Conservation (phyloP, 257 asterid genomes). For the Nicotiana undulata region DNA sequence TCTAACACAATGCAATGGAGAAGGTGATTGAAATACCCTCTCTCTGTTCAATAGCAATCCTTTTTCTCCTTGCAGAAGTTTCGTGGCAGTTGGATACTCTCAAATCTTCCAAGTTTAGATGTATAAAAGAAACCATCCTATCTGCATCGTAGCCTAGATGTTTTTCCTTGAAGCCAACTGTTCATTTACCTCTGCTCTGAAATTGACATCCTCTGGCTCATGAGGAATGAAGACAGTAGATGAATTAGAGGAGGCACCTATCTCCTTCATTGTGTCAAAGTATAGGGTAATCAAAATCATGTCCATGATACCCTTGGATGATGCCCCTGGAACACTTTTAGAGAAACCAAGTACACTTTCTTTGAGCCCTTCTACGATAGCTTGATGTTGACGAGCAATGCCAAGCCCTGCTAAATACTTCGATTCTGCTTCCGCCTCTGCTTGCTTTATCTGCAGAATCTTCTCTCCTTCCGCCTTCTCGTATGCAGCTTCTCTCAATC, state of each 20-base stretch:
- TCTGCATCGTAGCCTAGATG: background rate
- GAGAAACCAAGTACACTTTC: constrained; percentile 20
- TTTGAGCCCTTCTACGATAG: constrained; percentile 22
- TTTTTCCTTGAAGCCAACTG: constrained; percentile 12
- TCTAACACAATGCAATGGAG: no score
- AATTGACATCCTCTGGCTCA: constrained; percentile 10
- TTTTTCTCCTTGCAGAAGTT: background rate
- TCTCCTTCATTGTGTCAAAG: constrained; percentile 26
- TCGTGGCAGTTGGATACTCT: background rate
- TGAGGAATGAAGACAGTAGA: constrained; percentile 22
- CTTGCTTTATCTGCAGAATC: constrained; percentile 21
- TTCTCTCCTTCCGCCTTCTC: constrained; percentile 29
- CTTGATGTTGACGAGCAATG: constrained; percentile 25
- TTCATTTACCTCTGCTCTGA: constrained; percentile 14
- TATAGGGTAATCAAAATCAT: constrained; percentile 27
- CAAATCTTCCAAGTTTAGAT: background rate
- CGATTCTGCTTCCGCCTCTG: constrained; percentile 26
- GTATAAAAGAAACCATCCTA: background rate
- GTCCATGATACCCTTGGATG: constrained; percentile 23
- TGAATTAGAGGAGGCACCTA: constrained; percentile 20
- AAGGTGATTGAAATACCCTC: no score
- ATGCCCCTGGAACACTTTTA: constrained; percentile 15
- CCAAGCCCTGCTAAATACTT: constrained; percentile 25
- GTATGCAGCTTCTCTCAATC: constrained; percentile 18
- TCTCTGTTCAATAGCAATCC: background rate